Evolutionary conservation across 805 yeast genomes (phyloP), one percentile per base, ranked within the genome.

Genomic region (Candida ovalis): DNA sequence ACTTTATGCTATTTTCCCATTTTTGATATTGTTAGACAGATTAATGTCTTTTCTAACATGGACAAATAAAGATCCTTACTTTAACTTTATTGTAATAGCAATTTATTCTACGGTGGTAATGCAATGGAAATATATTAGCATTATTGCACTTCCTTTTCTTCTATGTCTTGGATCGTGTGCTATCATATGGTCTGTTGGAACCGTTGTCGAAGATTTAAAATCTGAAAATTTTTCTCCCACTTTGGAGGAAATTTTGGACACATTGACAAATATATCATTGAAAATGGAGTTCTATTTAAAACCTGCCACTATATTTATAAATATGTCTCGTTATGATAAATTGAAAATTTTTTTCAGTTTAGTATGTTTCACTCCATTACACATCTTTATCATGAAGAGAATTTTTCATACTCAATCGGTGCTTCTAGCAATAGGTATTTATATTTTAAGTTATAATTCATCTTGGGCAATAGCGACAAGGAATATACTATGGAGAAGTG

Each of bases 51-150:
- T 75, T 13, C 50, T 77, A 19, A 77, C 83, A 1, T 79, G 84
- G 84, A 78, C 84, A 1, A 76, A 77, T 49, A 74, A 69, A 4
- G 77, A 76, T 46, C 63, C 74, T 9, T 76, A 74, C 53, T 67
- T 67, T 50, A 79, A 77, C 54, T 70, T 76, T 47, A 56, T 78
- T 6, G 33, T 71, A 1, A 64, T 76, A 28, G 70, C 71, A 4
- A 50, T 58, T 1, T 74, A 72, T 52, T 65, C 74, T 12, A 62
- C 69, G 28, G 27, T 71, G 1, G 71, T 77, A 13, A 53, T 70
- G 56, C 70, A 76, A 52, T 78, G 83, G 83, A 48, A 61, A 4
- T 35, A 58, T 9, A 49, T 74, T 22, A 60, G 71, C 23, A 49
- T 60, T 33, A 54, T 72, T 27, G 47, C 71, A 0, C 50, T 78